Conservation (phyloP, 2,329 filamentous ascomycete genomes). For the Colletotrichum australisinense region DNA sequence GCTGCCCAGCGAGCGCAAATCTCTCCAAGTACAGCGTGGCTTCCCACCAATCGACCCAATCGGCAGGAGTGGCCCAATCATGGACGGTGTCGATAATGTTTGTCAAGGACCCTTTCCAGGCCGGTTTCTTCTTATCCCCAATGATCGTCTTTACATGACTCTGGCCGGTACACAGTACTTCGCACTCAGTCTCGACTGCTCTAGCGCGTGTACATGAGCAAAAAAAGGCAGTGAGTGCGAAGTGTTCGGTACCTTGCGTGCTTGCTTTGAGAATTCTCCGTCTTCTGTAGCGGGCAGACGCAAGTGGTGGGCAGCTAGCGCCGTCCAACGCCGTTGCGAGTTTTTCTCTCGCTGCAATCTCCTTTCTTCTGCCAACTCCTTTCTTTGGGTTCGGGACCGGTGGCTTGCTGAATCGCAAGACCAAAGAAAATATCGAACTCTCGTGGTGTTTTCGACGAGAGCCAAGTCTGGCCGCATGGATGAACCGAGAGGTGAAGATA, state of each 20-base stretch:
- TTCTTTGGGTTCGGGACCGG: neutral
- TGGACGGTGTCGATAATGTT: neutral
- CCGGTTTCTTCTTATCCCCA: conserved; percentile 15
- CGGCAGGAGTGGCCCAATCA: neutral
- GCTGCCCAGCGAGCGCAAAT: neutral
- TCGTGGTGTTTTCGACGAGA: neutral
- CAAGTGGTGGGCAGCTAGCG: conserved; percentile 2
- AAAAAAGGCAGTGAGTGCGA: neutral
- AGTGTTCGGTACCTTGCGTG: neutral
- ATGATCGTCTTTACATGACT: conserved; percentile 29
- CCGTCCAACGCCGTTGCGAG: neutral
- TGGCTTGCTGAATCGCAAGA: neutral
- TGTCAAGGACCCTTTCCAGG: conserved; percentile 7
- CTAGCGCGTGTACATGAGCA: neutral
- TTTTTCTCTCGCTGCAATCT: neutral
- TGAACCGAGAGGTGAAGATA: neutral
- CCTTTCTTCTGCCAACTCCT: neutral
- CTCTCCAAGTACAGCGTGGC: neutral
- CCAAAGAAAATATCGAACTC: neutral
- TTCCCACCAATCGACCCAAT: neutral
- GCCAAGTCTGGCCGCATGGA: neutral
- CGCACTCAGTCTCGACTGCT: neutral
- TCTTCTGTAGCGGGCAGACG: conserved; percentile 11
- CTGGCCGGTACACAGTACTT: neutral
- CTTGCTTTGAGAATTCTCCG: neutral